Conservation (phyloP, 768 basidiomycete species). For the Serendipita sp. region DNA sequence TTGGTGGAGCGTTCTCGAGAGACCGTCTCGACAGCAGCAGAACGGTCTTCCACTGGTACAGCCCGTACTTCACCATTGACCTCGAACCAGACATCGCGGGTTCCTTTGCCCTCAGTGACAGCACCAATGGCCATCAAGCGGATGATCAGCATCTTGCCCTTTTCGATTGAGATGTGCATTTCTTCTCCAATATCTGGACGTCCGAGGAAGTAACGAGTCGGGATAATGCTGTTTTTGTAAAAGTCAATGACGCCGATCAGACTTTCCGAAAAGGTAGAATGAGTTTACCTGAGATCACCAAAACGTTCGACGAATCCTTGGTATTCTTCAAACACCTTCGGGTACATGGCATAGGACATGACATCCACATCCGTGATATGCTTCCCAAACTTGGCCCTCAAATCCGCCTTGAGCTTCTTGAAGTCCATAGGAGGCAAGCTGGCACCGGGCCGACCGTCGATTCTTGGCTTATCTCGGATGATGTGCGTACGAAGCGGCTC, state of each 20-base stretch:
- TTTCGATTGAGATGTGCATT: conserved; percentile 90
- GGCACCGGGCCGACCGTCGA: conserved; percentile 84
- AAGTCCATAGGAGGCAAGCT: conserved; percentile 82
- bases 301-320: conserved; percentile 90
- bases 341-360: conserved; percentile 94
- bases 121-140: conserved; percentile 91
- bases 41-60: conserved; percentile 89
- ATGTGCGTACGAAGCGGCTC: conserved; percentile 84
- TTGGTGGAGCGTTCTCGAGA: conserved; percentile 85
- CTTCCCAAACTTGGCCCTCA: conserved; percentile 88
- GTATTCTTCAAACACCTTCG: conserved; percentile 97
- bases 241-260: conserved; percentile 5
- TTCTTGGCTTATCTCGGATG: conserved; percentile 85
- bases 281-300: conserved; percentile 72
- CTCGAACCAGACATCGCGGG: conserved; percentile 97
- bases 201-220: conserved; percentile 93
- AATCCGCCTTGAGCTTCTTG: conserved; percentile 86
- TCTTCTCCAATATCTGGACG: conserved; percentile 87
- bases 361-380: conserved; percentile 90
- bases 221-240: conserved; percentile 54
- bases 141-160: conserved; percentile 93
- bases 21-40: conserved; percentile 89
- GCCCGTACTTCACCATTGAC: conserved; percentile 95
- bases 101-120: conserved; percentile 78
- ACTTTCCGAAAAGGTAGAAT: conserved; percentile 8